Conservation (phyloP, 1,284 basidiomycete species). For the Cryptococcus neoformans region DNA sequence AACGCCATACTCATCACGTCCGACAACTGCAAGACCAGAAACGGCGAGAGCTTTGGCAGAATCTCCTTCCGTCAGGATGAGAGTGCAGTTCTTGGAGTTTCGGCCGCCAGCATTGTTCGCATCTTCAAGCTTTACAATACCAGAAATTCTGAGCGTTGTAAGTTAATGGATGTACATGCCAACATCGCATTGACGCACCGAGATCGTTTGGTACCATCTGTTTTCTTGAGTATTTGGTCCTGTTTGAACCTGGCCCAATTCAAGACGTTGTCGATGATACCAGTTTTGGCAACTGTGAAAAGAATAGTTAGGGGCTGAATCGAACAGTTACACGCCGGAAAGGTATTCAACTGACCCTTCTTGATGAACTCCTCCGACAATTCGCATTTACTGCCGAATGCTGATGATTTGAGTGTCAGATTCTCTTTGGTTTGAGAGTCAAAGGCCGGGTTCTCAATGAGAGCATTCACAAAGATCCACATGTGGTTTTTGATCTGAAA, state of each 20-base stretch:
- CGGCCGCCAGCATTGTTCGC: constrained; percentile 96
- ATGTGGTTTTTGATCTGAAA: constrained; percentile 96
- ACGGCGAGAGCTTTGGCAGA: constrained; percentile 97
- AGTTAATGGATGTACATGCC: background rate
- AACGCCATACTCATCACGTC: constrained; percentile 94
- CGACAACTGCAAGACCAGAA: constrained; percentile 90
- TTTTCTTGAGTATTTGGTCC: constrained; percentile 93
- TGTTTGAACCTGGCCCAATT: constrained; percentile 98
- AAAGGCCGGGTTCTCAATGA: constrained; percentile 98
- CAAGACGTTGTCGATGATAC: constrained; percentile 88
- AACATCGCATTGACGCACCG: constrained; percentile 55
- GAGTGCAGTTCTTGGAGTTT: constrained; percentile 77
- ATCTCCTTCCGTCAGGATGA: constrained; percentile 99
- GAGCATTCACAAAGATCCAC: constrained; percentile 96
- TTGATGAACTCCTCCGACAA: constrained; percentile 93
- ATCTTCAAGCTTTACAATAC: constrained; percentile 91
- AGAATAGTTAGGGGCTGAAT: background rate
- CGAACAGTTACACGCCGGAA: background rate
- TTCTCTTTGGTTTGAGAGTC: constrained; percentile 99
- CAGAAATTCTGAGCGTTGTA: constrained; percentile 65
- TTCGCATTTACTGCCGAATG: constrained; percentile 86
- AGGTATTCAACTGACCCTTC: constrained; percentile 62
- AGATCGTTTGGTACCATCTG: constrained; percentile 89
- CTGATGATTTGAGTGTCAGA: constrained; percentile 79
- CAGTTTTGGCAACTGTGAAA: constrained; percentile 72